Evolutionary conservation across 192 early-diverging fungal species (phyloP).

Genomic region (Powellomyces hirtus): DNA sequence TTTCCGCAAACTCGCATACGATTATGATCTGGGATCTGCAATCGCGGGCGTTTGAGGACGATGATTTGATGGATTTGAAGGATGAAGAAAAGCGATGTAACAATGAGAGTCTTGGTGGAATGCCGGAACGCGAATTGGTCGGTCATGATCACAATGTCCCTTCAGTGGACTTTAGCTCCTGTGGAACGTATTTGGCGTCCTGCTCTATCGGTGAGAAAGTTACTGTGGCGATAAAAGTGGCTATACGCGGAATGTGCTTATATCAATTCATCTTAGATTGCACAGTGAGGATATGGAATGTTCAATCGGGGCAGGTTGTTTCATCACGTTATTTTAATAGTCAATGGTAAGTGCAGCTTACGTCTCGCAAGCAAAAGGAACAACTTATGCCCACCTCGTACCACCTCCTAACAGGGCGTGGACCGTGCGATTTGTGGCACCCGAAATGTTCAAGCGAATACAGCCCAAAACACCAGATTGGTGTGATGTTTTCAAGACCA

Average conservation of each 20-base stretch:
- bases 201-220: conserved; percentile 29
- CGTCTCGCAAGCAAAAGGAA: neutral
- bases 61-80: neutral
- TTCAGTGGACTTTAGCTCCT: conserved; percentile 24
- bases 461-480: conserved; percentile 1
- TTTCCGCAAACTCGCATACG: conserved; percentile 27
- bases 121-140: conserved; percentile 15
- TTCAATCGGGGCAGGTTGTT: conserved; percentile 4
- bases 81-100: neutral
- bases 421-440: conserved; percentile 3
- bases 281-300: conserved; percentile 21
- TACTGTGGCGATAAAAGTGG: too few relatives aligned
- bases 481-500: neutral
- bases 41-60: too few relatives aligned
- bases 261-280: conserved; percentile 16
- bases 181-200: conserved; percentile 26
- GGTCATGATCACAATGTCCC: conserved; percentile 36
- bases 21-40: conserved; percentile 29
- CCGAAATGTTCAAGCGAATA: conserved; percentile 7
- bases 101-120: neutral
- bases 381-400: too few relatives aligned
- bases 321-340: neutral
- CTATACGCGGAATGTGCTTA: too few relatives aligned
- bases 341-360: conserved; percentile 3
- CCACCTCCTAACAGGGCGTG: conserved; percentile 17